These are phyloP conservation scores for Suhomyces guaymorum DNA, from an alignment of 1,139 yeast species.

Conservation along the genomic window DNA sequence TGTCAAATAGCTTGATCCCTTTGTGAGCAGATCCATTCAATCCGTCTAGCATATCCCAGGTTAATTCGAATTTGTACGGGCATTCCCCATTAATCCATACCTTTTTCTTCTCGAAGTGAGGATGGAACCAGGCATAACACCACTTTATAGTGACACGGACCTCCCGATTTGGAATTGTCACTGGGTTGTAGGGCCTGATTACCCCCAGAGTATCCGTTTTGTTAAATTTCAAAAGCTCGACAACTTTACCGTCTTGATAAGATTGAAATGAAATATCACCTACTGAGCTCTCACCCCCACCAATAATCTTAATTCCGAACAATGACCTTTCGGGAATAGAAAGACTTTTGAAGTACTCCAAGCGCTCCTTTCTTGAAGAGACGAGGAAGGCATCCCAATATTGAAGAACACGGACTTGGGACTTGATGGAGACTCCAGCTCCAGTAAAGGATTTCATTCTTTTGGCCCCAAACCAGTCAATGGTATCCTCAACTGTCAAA, in stretches of 20 bases:
- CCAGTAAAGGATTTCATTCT: conserved; percentile 63
- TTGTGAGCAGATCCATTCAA: conserved; percentile 56
- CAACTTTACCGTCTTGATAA: not conserved
- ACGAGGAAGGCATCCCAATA: conserved; percentile 52
- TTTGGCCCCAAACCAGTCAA: conserved; percentile 50
- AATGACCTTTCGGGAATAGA: not conserved
- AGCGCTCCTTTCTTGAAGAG: no score
- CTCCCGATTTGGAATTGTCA: not conserved
- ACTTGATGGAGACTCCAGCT: conserved; percentile 67
- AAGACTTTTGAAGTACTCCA: not conserved
- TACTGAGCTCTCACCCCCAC: not conserved
- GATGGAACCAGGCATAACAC: conserved; percentile 24
- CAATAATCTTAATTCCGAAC: conserved; percentile 3
- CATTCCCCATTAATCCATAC: not conserved
- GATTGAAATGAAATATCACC: conserved; percentile 2
- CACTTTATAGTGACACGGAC: conserved; percentile 8
- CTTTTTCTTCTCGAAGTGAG: conserved; percentile 15
- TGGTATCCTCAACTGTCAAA: conserved; percentile 42
- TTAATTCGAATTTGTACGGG: not conserved
- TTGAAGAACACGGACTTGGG: conserved; percentile 66
- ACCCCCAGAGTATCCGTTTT: not conserved
- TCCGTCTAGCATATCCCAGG: conserved; percentile 73
- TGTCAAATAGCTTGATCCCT: conserved; percentile 56
- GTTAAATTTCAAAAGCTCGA: not conserved
- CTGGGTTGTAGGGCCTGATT: not conserved